Base-by-base conservation (phyloP, 2,329 filamentous ascomycete genomes). In the Byssoonygena ceratinophila region DNA sequence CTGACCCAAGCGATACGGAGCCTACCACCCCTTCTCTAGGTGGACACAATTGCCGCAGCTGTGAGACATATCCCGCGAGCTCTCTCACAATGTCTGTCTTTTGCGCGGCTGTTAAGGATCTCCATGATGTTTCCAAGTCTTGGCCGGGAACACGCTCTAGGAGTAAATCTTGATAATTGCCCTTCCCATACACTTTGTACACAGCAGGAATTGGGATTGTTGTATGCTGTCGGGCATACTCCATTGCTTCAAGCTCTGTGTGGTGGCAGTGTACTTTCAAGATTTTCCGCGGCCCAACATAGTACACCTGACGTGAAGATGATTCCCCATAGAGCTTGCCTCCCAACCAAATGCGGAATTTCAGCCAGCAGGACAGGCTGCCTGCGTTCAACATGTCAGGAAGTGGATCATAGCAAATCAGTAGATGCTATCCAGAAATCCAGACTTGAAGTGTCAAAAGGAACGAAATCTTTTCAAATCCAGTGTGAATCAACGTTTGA, bases 131-230 rank as follows among this genome's bases (percentile, higher is more conserved):
- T 25, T 40, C 44, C 9, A 53, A 27, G 9, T 44, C 29, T 31
- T 44, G 43, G 18, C 51, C 44, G 36, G 44, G 36, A 2, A 43
- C 32, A 31, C 20, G 32, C 22, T 53, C 45, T 41, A 53, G 31
- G 20, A 48, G 20, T 22, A 53, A 11, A 22, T 53, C 32, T 18
- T 34, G 44, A 12, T 37, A 43, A 32, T 53, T 23, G 18, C 44
- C 51, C 22, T 40, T 43, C 8, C 20, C 37, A 12, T 53, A 53
- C 44, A 25, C 36, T 43, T 53, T 46, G 27, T n/a, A 27, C 14
- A 53, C 39, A 23, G 27, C 18, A 23, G 51, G 51, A n/a, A 48
- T 32, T 6, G 44, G 51, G 14, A 53, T 53, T 16, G 51, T 53
- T 9, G 51, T 53, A 32, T 53, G 14, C 39, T 47, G 25, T 32